phyloP scores from a whole-genome alignment of 169 alveolate genomes.

The Plasmodium vinckei region DNA sequence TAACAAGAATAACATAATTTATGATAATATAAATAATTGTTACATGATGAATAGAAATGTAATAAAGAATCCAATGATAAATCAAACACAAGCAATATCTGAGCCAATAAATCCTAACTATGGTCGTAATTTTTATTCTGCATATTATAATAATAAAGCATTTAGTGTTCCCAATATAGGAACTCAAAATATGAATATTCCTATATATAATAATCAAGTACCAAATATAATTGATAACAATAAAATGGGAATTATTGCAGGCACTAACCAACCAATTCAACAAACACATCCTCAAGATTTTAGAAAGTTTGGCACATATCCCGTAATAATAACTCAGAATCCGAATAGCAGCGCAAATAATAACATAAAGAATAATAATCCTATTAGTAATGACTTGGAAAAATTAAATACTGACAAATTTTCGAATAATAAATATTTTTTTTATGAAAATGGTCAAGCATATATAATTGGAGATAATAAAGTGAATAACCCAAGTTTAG shows the following conservation, averaged over 20 bases:
- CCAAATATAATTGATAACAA: background rate
- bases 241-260: background rate
- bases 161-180: background rate
- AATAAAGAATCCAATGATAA: background rate
- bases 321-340: too few relatives aligned
- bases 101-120: constrained; percentile 10
- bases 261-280: background rate
- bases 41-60: constrained; percentile 9
- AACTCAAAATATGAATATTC: background rate
- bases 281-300: too few relatives aligned
- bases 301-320: too few relatives aligned
- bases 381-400: too few relatives aligned
- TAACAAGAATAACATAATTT: constrained; percentile 7
- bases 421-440: too few relatives aligned
- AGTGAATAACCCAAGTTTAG: too few relatives aligned
- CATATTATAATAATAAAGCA: background rate
- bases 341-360: too few relatives aligned
- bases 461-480: too few relatives aligned
- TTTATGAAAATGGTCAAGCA: too few relatives aligned
- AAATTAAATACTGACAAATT: too few relatives aligned
- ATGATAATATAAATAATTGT: background rate
- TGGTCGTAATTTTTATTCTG: background rate
- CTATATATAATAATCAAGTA: background rate
- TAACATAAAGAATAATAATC: too few relatives aligned
- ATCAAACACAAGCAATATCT: background rate